Percentiles rank a stretch among this genome's conserved stretches.
phyloP scores from a whole-genome alignment of 805 yeast species.

The Teunomyces gatunensis region DNA sequence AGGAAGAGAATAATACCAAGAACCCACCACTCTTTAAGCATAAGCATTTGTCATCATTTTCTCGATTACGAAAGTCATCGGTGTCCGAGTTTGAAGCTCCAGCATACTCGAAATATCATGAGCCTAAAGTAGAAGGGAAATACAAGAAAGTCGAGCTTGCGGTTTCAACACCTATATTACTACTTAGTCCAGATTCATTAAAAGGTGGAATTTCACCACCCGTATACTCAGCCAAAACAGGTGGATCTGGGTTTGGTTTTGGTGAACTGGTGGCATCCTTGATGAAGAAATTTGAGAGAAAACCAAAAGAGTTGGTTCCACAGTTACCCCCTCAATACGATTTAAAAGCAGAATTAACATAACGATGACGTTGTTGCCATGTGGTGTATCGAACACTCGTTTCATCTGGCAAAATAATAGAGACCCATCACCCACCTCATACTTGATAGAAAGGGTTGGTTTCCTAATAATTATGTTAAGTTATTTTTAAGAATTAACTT shows the following conservation, averaged over 20 bases:
- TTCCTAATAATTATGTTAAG: no score
- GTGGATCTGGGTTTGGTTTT: background rate
- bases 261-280: background rate
- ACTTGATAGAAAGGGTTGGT: no score
- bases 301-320: background rate
- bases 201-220: constrained; percentile 14
- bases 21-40: constrained; percentile 3
- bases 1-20: constrained; percentile 5
- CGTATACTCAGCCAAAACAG: constrained; percentile 3
- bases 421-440: no score
- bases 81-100: background rate
- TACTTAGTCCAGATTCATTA: constrained; percentile 9
- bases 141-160: constrained; percentile 13
- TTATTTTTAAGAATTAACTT: no score
- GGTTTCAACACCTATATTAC: constrained; percentile 11
- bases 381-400: no score
- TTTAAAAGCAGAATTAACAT: background rate
- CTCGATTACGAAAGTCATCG: background rate
- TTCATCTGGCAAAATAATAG: no score
- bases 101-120: background rate
- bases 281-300: background rate
- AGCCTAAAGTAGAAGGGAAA: background rate
- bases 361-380: no score
- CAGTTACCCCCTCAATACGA: background rate
- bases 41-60: background rate